These are phyloP conservation scores for Pichia cabralensis DNA, from an alignment of 805 yeast genomes.

Conservation along the genomic window DNA sequence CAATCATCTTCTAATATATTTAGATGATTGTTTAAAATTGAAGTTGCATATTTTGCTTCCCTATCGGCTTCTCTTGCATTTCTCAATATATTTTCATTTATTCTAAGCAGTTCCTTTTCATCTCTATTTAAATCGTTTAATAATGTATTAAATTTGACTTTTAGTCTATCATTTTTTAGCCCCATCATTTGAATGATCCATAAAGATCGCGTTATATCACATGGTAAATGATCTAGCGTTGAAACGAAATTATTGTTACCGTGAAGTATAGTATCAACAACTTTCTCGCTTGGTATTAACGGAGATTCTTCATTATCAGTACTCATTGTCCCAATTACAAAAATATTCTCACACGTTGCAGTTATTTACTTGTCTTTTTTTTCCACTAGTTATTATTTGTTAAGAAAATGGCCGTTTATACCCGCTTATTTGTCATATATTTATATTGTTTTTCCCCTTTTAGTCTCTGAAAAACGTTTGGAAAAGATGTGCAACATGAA, in stretches of 20 bases:
- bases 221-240: conserved; percentile 30
- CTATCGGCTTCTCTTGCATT: conserved; percentile 18
- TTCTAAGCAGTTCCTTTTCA: background rate
- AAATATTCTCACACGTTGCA: too few relatives aligned
- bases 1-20: conserved; percentile 18
- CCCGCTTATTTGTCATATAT: too few relatives aligned
- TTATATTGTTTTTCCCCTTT: too few relatives aligned
- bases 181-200: conserved; percentile 28
- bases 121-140: conserved; percentile 1
- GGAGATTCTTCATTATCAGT: too few relatives aligned
- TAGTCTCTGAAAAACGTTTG: too few relatives aligned
- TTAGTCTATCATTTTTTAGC: conserved; percentile 15
- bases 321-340: too few relatives aligned
- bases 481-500: too few relatives aligned
- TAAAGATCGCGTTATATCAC: conserved; percentile 28
- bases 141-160: conserved; percentile 6
- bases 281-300: background rate
- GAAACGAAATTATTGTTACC: conserved; percentile 28
- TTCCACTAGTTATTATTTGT: too few relatives aligned
- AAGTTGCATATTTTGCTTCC: conserved; percentile 19
- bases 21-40: conserved; percentile 16
- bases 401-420: too few relatives aligned
- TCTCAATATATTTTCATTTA: conserved; percentile 9
- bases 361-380: too few relatives aligned
- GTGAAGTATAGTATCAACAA: conserved; percentile 19